These are phyloP conservation scores for Solanum clarkiae DNA, from an alignment of 257 asterid species.

Conservation along the genomic window DNA sequence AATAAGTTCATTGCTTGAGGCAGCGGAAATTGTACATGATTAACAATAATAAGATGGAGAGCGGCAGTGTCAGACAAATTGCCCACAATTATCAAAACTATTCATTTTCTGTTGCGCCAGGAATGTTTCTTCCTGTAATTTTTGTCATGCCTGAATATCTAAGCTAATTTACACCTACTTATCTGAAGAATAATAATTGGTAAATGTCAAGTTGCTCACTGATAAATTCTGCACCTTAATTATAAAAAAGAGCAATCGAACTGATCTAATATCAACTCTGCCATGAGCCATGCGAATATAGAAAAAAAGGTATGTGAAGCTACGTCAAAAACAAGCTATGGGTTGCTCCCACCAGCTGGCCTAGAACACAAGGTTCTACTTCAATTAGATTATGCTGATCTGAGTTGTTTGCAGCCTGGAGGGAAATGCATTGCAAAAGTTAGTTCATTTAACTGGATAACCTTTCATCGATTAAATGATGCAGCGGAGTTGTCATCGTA, in stretches of 20 bases:
- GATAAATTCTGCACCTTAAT: not conserved
- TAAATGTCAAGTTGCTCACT: not conserved
- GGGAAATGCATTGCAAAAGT: not conserved
- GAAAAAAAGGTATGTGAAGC: not conserved
- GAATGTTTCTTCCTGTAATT: not conserved
- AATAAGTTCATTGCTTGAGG: too few species aligned
- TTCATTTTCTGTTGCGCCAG: not conserved
- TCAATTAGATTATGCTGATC: not conserved
- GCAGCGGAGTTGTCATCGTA: constrained; percentile 60
- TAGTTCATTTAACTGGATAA: not conserved
- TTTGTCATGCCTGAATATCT: not conserved
- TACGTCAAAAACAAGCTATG: not conserved
- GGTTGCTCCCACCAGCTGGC: not conserved
- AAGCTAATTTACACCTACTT: not conserved
- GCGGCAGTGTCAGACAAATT: not conserved
- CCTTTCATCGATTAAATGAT: constrained; percentile 50
- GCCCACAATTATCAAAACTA: not conserved
- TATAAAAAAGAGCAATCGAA: not conserved
- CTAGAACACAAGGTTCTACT: not conserved
- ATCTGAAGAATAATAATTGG: not conserved
- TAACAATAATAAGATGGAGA: not conserved
- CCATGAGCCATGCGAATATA: not conserved
- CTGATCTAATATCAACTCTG: not conserved
- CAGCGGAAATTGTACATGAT: too few species aligned
- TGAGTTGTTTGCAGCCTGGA: not conserved